Conservation (phyloP, 495 filamentous ascomycete species). For the Penicillium silybi region DNA sequence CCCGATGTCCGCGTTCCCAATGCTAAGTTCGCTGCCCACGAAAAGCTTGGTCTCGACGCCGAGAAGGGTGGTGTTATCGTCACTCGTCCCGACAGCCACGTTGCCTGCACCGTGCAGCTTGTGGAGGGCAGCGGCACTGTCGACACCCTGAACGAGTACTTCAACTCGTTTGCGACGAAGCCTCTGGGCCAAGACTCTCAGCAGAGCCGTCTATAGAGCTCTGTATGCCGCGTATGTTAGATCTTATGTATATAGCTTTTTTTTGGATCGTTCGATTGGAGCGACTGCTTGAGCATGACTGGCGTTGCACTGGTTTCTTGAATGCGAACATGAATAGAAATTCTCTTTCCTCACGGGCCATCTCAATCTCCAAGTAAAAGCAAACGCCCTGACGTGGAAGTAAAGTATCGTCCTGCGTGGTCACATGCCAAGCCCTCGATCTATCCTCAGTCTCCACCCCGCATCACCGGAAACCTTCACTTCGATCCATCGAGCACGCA, state of each 20-base stretch:
- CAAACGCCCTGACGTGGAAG: neutral
- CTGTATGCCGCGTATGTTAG: slow-evolving; percentile 12
- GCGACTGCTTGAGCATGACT: slow-evolving; percentile 30
- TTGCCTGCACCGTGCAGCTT: slow-evolving; percentile 68
- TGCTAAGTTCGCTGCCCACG: slow-evolving; percentile 70
- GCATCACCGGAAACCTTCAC: slow-evolving; percentile 18
- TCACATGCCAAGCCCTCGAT: slow-evolving; percentile 27
- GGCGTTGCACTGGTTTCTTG: slow-evolving; percentile 26
- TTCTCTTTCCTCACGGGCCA: too few species aligned
- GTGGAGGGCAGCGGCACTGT: slow-evolving; percentile 73
- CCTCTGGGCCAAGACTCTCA: slow-evolving; percentile 37
- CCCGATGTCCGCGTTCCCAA: slow-evolving; percentile 67
- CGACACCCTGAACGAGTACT: slow-evolving; percentile 80
- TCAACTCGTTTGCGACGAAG: slow-evolving; percentile 59
- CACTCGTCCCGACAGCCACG: slow-evolving; percentile 81
- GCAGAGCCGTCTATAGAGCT: slow-evolving; percentile 36
- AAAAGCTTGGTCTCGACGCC: slow-evolving; percentile 77
- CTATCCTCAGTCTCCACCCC: slow-evolving; percentile 28
- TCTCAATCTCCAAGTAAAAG: neutral
- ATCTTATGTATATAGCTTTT: slow-evolving; percentile 23
- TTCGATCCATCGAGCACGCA: neutral
- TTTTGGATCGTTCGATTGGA: slow-evolving; percentile 17
- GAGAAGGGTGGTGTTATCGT: slow-evolving; percentile 74
- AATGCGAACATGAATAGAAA: slow-evolving; percentile 8
- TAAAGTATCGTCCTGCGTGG: neutral